phyloP scores from a whole-genome alignment of 2,329 filamentous ascomycete species.

The Fusarium sp. region DNA sequence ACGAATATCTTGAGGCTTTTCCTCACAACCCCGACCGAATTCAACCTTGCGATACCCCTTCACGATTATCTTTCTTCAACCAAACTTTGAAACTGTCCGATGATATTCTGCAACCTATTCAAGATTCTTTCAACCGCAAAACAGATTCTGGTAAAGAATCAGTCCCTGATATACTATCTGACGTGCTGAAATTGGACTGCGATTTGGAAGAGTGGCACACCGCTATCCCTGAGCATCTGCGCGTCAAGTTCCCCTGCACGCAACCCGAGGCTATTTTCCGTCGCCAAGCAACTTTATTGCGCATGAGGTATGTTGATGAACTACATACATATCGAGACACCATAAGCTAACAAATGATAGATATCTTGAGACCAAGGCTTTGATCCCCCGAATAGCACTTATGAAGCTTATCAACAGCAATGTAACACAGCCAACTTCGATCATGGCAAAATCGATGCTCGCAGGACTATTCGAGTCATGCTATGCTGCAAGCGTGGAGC shows the following conservation, averaged over 20 bases:
- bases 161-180: conserved; percentile 17
- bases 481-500: conserved; percentile 35
- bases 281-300: conserved; percentile 36
- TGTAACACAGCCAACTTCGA: conserved; percentile 3
- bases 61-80: conserved; percentile 36
- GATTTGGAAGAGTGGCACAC: conserved; percentile 37
- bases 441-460: conserved; percentile 32
- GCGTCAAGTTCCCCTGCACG: conserved; percentile 23
- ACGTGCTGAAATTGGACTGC: conserved; percentile 31
- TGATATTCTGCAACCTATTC: conserved; percentile 33
- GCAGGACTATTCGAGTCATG: conserved; percentile 32
- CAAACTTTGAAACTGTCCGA: conserved; percentile 35
- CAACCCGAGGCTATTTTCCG: conserved; percentile 34
- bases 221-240: conserved; percentile 32
- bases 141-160: background rate
- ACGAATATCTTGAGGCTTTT: conserved; percentile 34
- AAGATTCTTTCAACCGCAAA: conserved; percentile 11
- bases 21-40: background rate
- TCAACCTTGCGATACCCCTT: conserved; percentile 34
- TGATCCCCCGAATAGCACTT: conserved; percentile 34
- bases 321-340: accelerated
- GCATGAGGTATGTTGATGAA: conserved; percentile 23
- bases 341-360: conserved; percentile 4
- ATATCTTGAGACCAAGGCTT: conserved; percentile 37
- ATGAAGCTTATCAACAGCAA: conserved; percentile 30